phyloP scores from a whole-genome alignment of 2,329 filamentous ascomycete species.

The Aspergillus thermomutatus region DNA sequence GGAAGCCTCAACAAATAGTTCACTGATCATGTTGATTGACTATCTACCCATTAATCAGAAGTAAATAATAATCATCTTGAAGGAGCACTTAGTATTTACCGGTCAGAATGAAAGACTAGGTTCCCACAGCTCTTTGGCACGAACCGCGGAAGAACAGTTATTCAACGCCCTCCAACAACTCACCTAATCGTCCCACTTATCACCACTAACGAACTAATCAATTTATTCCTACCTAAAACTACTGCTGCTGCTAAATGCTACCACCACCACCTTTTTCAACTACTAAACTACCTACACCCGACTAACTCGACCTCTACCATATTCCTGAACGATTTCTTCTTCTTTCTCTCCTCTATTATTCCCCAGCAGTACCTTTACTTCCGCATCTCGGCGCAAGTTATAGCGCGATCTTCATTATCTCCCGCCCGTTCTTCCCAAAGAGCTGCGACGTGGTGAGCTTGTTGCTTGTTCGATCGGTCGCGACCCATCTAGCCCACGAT shows the following conservation, averaged over 20 bases:
- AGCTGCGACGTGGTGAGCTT: slow-evolving; percentile 23
- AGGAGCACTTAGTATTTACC: neutral
- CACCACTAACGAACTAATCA: neutral
- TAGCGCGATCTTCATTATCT: slow-evolving; percentile 5
- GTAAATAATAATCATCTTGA: neutral
- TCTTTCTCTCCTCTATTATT: slow-evolving; percentile 1
- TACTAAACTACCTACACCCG: slow-evolving; percentile 8
- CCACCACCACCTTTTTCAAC: neutral
- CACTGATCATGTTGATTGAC: neutral
- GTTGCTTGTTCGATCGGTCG: slow-evolving; percentile 36
- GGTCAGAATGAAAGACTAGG: neutral
- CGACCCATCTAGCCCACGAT: slow-evolving; percentile 42
- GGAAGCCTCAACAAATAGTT: neutral
- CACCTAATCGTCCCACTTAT: slow-evolving; percentile 1
- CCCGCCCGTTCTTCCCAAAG: slow-evolving; percentile 10
- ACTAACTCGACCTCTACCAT: slow-evolving; percentile 2
- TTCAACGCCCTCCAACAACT: slow-evolving; percentile 4
- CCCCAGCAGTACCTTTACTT: neutral
- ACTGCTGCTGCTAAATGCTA: slow-evolving; percentile 7
- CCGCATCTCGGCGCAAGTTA: neutral
- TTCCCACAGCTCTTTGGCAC: slow-evolving; percentile 1
- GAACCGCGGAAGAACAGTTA: slow-evolving; percentile 4
- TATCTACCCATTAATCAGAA: neutral
- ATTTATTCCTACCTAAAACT: slow-evolving; percentile 1
- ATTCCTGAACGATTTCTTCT: slow-evolving; percentile 3